These are phyloP conservation scores for Kodamaea neixiangensis DNA, from an alignment of 805 yeast species.

Conservation along the genomic window DNA sequence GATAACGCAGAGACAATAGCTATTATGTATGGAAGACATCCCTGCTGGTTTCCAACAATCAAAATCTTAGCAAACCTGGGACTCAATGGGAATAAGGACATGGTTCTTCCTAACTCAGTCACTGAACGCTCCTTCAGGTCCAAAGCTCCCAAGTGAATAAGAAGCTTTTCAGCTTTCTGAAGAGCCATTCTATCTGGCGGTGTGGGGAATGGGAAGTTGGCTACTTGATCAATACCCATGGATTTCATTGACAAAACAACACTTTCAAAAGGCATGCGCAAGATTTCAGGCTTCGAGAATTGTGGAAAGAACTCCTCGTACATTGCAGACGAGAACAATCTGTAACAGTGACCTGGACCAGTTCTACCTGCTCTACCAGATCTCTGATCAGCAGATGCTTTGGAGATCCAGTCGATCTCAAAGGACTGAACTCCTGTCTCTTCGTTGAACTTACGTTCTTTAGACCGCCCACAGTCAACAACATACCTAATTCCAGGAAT, in stretches of 20 bases:
- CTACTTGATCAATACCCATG: conserved; percentile 90
- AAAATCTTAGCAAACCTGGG: conserved; percentile 93
- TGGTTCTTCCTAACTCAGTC: conserved; percentile 78
- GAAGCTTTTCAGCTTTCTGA: conserved; percentile 62
- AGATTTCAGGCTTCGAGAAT: conserved; percentile 85
- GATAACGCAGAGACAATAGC: conserved; percentile 90
- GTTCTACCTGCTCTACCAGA: conserved; percentile 98
- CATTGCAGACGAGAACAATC: conserved; percentile 91
- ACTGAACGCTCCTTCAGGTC: conserved; percentile 51
- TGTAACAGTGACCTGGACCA: conserved; percentile 97
- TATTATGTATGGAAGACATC: conserved; percentile 83
- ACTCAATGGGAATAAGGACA: conserved; percentile 90
- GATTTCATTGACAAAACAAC: conserved; percentile 94
- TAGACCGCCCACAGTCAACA: conserved; percentile 91
- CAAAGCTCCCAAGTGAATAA: conserved; percentile 79
- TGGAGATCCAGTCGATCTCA: conserved; percentile 87
- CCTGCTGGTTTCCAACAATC: conserved; percentile 81
- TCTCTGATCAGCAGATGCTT: conserved; percentile 95
- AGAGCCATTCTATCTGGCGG: conserved; percentile 73
- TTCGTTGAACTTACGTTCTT: conserved; percentile 81
- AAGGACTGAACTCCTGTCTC: conserved; percentile 90
- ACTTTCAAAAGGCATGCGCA: conserved; percentile 95
- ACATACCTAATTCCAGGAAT: conserved; percentile 95
- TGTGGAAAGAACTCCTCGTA: conserved; percentile 82
- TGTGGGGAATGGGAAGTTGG: conserved; percentile 95